Evolutionary conservation across 2,329 filamentous ascomycete genomes (phyloP).

Genomic region (Neocatenulostroma microsporum): DNA sequence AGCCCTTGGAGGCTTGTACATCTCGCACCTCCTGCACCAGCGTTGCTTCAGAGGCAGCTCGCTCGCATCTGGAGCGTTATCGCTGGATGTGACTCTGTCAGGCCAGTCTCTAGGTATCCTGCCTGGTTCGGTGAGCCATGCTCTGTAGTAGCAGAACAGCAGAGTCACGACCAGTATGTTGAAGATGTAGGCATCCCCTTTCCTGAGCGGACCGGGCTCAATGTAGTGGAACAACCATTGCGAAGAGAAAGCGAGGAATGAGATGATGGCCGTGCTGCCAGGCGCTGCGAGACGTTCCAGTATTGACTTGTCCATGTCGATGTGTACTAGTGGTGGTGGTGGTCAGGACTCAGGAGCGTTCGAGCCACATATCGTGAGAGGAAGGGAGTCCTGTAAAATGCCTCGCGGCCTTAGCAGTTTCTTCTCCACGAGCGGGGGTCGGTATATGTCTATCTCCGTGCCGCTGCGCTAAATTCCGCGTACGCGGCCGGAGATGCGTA

Average conservation of each 20-base stretch:
- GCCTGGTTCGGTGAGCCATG: constrained; percentile 54
- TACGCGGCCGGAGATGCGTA: background rate
- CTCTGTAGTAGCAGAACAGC: constrained; percentile 61
- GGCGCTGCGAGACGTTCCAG: constrained; percentile 55
- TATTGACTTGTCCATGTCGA: constrained; percentile 13
- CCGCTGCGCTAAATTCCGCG: background rate
- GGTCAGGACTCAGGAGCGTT: too few relatives aligned
- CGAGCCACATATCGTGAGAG: too few relatives aligned
- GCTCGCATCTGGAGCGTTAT: constrained; percentile 11
- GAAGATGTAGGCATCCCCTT: constrained; percentile 53
- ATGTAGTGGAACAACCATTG: constrained; percentile 59
- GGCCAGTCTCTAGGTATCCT: constrained; percentile 42
- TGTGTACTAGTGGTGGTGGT: too few relatives aligned
- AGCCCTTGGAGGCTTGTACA: constrained; percentile 65
- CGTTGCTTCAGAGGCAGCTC: constrained; percentile 27
- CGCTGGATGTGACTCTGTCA: constrained; percentile 8
- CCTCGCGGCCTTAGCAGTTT: background rate
- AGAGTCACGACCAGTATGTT: constrained; percentile 58
- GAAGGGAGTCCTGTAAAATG: background rate
- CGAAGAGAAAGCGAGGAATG: constrained; percentile 63
- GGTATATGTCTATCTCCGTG: background rate
- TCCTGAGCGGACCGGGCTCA: constrained; percentile 52
- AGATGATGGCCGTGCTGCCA: constrained; percentile 56
- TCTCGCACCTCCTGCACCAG: constrained; percentile 71
- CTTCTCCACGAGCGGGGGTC: background rate